These are phyloP conservation scores for Hypoxylon sp. DNA, from an alignment of 2,329 filamentous ascomycete species.

Conservation along the genomic window DNA sequence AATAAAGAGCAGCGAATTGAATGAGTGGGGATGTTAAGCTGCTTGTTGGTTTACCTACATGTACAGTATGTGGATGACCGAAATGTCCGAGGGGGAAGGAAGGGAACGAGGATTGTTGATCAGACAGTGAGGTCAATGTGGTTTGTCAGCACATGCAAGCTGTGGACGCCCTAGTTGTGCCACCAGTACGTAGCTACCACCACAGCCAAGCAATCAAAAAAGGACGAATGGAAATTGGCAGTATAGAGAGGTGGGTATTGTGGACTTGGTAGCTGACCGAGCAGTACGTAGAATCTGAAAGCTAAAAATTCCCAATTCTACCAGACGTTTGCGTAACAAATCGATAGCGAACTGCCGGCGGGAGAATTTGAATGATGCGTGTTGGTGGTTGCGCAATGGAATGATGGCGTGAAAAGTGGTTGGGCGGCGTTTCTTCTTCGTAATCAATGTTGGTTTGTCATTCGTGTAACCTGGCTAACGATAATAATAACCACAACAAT, in stretches of 20 bases:
- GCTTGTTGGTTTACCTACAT: slow-evolving; percentile 25
- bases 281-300: slow-evolving; percentile 5
- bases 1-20: slow-evolving; percentile 28
- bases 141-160: slow-evolving; percentile 43
- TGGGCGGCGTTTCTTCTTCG: slow-evolving; percentile 25
- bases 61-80: slow-evolving; percentile 33
- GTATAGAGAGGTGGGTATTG: slow-evolving; percentile 20
- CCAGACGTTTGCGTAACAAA: slow-evolving; percentile 37
- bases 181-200: slow-evolving; percentile 31
- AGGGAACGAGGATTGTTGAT: slow-evolving; percentile 27
- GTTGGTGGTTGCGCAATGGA: slow-evolving; percentile 18
- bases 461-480: slow-evolving; percentile 43
- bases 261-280: slow-evolving; percentile 39
- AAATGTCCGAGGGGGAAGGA: slow-evolving; percentile 38
- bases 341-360: slow-evolving; percentile 37
- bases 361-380: slow-evolving; percentile 25
- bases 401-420: slow-evolving; percentile 25
- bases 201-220: slow-evolving; percentile 31
- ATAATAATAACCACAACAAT: slow-evolving; percentile 29
- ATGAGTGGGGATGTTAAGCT: slow-evolving; percentile 25
- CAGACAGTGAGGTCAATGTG: slow-evolving; percentile 29
- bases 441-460: slow-evolving; percentile 44
- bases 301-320: slow-evolving; percentile 17
- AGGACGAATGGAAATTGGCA: slow-evolving; percentile 37
- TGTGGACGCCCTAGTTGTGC: slow-evolving; percentile 37